These are phyloP conservation scores for Pseudozyma thailandica DNA, from an alignment of 1,284 basidiomycete genomes.

Conservation along the genomic window DNA sequence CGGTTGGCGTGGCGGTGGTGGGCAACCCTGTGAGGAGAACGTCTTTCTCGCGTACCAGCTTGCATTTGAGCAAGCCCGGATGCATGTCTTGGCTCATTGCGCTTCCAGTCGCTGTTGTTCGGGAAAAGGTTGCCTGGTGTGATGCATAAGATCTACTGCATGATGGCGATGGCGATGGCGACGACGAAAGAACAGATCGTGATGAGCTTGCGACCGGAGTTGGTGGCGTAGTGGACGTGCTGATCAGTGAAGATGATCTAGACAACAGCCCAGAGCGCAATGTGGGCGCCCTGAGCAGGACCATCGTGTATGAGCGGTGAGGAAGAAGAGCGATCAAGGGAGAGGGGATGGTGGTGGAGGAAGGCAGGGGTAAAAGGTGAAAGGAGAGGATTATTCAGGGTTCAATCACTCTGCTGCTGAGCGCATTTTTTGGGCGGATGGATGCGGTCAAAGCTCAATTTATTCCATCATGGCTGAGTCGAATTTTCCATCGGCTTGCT, in stretches of 20 bases:
- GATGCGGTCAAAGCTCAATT: not conserved
- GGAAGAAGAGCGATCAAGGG: not conserved
- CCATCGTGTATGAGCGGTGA: constrained; percentile 15
- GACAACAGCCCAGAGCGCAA: constrained; percentile 17
- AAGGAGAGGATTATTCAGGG: not conserved
- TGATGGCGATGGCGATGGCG: constrained; percentile 1
- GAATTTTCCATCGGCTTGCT: constrained; percentile 8
- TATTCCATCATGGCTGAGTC: not conserved
- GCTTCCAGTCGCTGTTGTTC: not conserved
- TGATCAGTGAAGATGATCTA: too few relatives aligned
- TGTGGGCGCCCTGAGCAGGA: constrained; percentile 31
- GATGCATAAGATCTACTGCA: constrained; percentile 3
- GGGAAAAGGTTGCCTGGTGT: not conserved
- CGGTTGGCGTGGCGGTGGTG: constrained; percentile 27
- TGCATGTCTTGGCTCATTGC: not conserved
- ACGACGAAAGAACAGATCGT: not conserved
- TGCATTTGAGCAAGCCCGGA: not conserved
- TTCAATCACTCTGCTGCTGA: constrained; percentile 1
- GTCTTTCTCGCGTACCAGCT: constrained; percentile 6
- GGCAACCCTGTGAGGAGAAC: constrained; percentile 33
- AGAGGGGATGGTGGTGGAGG: constrained; percentile 13
- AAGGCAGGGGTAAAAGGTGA: not conserved
- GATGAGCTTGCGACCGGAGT: constrained; percentile 1
- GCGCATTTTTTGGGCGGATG: constrained; percentile 2
- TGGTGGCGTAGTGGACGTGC: not conserved